These are phyloP conservation scores for Phlyctochytrium bullatum DNA, from an alignment of 192 early-diverging fungal genomes.

Conservation along the genomic window DNA sequence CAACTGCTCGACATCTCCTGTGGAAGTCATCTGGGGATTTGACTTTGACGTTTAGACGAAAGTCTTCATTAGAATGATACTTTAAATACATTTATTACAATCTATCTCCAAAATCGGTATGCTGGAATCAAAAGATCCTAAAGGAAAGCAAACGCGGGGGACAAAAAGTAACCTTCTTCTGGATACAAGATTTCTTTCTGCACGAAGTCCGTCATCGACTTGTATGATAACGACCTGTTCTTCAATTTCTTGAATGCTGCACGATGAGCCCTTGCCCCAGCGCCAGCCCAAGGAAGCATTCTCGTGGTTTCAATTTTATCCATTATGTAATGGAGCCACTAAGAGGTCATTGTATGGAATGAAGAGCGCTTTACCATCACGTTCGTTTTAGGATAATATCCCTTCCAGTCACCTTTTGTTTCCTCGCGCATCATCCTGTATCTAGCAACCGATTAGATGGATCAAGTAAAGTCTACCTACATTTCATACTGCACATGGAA, in stretches of 20 bases:
- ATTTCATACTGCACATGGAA: too few relatives aligned
- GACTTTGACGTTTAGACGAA: constrained; percentile 16
- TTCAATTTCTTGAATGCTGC: constrained; percentile 10
- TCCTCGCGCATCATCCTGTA: constrained; percentile 48
- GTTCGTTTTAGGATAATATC: constrained; percentile 41
- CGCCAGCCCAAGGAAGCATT: constrained; percentile 15
- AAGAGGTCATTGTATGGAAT: not conserved
- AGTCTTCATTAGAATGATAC: not conserved
- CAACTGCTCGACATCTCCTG: constrained; percentile 62
- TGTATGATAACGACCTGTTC: constrained; percentile 7
- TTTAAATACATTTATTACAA: not conserved
- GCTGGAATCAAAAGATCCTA: not conserved
- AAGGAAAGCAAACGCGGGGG: not conserved
- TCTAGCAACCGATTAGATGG: constrained; percentile 2
- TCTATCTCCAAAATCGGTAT: not conserved
- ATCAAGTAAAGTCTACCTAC: not conserved
- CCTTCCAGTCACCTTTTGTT: constrained; percentile 30
- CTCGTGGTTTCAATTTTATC: constrained; percentile 35
- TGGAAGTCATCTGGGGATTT: constrained; percentile 52
- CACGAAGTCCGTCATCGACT: constrained; percentile 11
- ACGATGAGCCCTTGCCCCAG: constrained; percentile 9
- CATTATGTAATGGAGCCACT: constrained; percentile 53
- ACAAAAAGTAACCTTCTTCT: not conserved
- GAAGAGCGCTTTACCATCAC: constrained; percentile 27
- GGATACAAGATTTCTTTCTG: constrained; percentile 9